phyloP scores from a whole-genome alignment of 352 stramenopile genomes.

The Phytophthora boehmeriae region DNA sequence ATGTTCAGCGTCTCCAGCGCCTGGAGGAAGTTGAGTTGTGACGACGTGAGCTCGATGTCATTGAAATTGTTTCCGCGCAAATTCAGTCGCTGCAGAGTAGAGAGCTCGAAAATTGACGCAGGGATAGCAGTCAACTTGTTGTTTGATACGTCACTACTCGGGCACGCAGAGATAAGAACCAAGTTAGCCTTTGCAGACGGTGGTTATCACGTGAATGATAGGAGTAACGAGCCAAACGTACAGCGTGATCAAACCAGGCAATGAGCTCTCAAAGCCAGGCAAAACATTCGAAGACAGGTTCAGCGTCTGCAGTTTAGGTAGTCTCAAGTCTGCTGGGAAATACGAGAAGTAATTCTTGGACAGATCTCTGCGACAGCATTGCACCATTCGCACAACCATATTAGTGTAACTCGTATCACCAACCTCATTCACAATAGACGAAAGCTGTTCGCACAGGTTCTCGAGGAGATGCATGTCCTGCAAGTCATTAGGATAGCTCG shows the following conservation, averaged over 20 bases:
- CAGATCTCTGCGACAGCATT: conserved; percentile 43
- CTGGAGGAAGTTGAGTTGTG: conserved; percentile 49
- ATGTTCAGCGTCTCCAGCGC: conserved; percentile 38
- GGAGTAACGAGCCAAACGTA: conserved; percentile 24
- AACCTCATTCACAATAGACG: too few relatives aligned
- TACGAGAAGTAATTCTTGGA: conserved; percentile 67
- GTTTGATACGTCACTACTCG: conserved; percentile 51
- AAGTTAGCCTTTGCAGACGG: too few relatives aligned
- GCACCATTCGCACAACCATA: neutral
- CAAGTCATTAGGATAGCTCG: conserved; percentile 54
- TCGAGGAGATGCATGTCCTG: conserved; percentile 50
- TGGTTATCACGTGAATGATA: too few relatives aligned
- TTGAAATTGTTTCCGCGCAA: conserved; percentile 50
- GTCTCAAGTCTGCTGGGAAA: conserved; percentile 49
- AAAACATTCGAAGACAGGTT: conserved; percentile 67
- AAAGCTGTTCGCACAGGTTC: conserved; percentile 41
- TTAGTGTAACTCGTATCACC: neutral
- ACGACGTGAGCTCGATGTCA: conserved; percentile 34
- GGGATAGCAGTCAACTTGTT: conserved; percentile 59
- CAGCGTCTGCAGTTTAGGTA: conserved; percentile 45
- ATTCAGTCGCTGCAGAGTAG: conserved; percentile 44
- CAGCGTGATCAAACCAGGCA: conserved; percentile 51
- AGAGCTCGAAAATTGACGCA: conserved; percentile 45
- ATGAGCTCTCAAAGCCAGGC: conserved; percentile 41
- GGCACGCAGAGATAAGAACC: neutral